Percentiles rank a stretch among this genome's conserved stretches.
phyloP scores from a whole-genome alignment of 352 stramenopile species.

The Phytopythium kandeliae region DNA sequence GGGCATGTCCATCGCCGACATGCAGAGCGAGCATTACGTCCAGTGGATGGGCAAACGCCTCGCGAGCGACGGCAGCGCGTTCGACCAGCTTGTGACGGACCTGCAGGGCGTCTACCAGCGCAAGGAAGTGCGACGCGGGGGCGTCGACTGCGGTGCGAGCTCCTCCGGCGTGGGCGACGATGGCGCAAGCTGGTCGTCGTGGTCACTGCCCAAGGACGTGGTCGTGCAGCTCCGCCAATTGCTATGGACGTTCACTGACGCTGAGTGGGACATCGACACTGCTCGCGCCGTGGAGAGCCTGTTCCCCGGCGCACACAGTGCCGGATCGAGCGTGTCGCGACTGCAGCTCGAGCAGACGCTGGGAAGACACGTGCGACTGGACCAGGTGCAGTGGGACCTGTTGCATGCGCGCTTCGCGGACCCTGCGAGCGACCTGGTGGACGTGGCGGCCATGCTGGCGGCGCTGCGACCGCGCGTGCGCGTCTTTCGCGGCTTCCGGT shows the following conservation, averaged over 20 bases:
- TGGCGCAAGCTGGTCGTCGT: background rate
- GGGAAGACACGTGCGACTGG: slow-evolving; percentile 20
- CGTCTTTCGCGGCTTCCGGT: slow-evolving; percentile 24
- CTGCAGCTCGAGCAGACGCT: slow-evolving; percentile 36
- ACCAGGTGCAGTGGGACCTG: slow-evolving; percentile 37
- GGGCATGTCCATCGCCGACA: slow-evolving; percentile 31
- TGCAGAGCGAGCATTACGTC: slow-evolving; percentile 46
- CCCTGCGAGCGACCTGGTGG: slow-evolving; percentile 24
- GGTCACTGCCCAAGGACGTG: slow-evolving; percentile 13
- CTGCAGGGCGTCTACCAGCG: slow-evolving; percentile 47
- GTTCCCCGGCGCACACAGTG: slow-evolving; percentile 6
- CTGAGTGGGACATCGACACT: slow-evolving; percentile 39
- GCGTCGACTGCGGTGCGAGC: slow-evolving; percentile 13
- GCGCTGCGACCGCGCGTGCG: slow-evolving; percentile 28
- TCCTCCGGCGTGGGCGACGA: background rate
- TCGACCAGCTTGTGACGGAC: slow-evolving; percentile 50
- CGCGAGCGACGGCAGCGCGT: slow-evolving; percentile 9
- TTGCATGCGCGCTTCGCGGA: slow-evolving; percentile 40
- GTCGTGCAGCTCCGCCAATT: slow-evolving; percentile 34
- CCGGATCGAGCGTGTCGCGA: slow-evolving; percentile 12
- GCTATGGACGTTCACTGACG: slow-evolving; percentile 46
- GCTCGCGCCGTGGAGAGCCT: slow-evolving; percentile 8
- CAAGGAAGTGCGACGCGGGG: slow-evolving; percentile 34
- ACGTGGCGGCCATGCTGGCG: slow-evolving; percentile 31
- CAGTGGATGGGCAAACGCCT: slow-evolving; percentile 57